A percentile compares a stretch with the other conserved stretches of the same genome.
These are phyloP conservation scores for Luffa acutangula DNA, from an alignment of 306 rosid genomes.

Conservation along the genomic window DNA sequence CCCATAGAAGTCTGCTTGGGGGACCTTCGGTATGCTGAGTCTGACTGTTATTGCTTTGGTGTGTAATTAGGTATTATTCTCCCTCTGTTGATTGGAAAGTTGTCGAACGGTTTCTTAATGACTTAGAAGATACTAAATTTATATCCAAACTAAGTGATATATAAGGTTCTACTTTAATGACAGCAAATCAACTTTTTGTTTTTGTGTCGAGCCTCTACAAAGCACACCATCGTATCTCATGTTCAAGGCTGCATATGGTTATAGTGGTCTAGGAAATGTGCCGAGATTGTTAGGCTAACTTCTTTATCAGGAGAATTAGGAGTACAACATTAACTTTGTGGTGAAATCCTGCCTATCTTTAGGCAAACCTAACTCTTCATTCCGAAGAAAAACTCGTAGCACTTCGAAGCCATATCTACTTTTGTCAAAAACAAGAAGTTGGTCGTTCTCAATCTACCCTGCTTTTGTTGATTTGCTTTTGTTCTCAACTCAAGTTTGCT, in stretches of 20 bases:
- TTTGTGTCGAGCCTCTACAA: not conserved
- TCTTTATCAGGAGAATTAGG: not conserved
- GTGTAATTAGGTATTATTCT: not conserved
- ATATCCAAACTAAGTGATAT: not conserved
- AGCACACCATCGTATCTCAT: not conserved
- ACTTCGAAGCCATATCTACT: not conserved
- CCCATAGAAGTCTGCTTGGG: not conserved
- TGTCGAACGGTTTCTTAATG: not conserved
- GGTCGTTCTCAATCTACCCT: not conserved
- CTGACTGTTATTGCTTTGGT: not conserved
- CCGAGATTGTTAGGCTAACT: not conserved
- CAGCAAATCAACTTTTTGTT: not conserved
- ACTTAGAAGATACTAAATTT: not conserved
- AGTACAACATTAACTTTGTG: not conserved
- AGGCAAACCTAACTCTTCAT: not conserved
- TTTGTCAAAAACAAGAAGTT: not conserved
- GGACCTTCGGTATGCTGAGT: not conserved
- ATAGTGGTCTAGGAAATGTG: not conserved
- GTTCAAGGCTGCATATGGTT: not conserved
- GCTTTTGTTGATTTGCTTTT: too few relatives aligned
- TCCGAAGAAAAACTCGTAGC: not conserved
- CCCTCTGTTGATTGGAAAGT: not conserved
- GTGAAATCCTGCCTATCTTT: not conserved
- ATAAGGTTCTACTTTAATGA: not conserved
- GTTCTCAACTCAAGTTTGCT: not conserved